phyloP scores from a whole-genome alignment of 2,329 filamentous ascomycete genomes.

The Xylariaceae sp. region DNA sequence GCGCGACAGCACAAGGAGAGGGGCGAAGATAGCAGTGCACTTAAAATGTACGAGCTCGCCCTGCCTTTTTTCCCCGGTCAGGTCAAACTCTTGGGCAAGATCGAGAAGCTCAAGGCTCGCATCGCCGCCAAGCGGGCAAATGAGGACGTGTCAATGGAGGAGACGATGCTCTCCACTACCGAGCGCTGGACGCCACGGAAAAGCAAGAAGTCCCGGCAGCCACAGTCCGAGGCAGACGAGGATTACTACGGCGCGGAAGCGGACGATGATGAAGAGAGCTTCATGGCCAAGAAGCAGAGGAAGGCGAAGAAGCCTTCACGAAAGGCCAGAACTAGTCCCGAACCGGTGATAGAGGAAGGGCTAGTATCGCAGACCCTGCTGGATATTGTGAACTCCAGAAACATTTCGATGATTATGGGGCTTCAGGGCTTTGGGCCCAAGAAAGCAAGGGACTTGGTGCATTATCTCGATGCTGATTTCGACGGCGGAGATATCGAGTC shows the following conservation, averaged over 20 bases:
- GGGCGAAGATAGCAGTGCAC: constrained; percentile 71
- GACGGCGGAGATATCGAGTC: constrained; percentile 43
- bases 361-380: constrained; percentile 54
- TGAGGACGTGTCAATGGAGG: constrained; percentile 3
- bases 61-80: constrained; percentile 83
- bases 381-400: constrained; percentile 69
- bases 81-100: constrained; percentile 69
- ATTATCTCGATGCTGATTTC: constrained; percentile 46
- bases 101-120: constrained; percentile 56
- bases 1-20: constrained; percentile 85
- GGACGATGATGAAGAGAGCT: constrained; percentile 30
- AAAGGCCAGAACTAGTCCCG: constrained; percentile 5
- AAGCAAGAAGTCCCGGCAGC: constrained; percentile 27
- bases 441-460: constrained; percentile 60
- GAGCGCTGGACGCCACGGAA: constrained; percentile 19
- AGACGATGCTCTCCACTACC: constrained; percentile 8
- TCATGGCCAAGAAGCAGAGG: constrained; percentile 23
- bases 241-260: constrained; percentile 38
- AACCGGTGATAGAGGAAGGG: constrained; percentile 25
- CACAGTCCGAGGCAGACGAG: constrained; percentile 17
- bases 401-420: constrained; percentile 60
- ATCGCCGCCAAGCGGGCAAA: constrained; percentile 35
- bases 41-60: constrained; percentile 84
- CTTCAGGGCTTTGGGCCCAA: constrained; percentile 70
- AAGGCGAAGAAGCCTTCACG: constrained; percentile 19